A percentile compares a stretch with the other conserved stretches of the same genome.
Evolutionary conservation across 2,329 filamentous ascomycete genomes (phyloP).

Genomic region (Claviceps monticola): DNA sequence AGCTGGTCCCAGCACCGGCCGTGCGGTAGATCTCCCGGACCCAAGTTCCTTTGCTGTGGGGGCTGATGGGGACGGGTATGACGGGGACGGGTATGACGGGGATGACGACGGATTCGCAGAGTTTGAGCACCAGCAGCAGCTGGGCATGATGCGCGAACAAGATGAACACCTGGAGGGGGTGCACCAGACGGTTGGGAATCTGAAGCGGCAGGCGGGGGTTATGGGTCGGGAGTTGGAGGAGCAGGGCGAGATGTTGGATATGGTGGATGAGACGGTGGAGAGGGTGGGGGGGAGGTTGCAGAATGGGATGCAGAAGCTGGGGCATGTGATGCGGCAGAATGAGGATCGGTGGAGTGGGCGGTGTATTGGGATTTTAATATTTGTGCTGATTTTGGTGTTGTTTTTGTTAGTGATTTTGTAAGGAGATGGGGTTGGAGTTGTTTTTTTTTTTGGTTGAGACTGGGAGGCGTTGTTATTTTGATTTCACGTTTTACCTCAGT

Average conservation of each 20-base stretch:
- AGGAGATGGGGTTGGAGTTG: not conserved
- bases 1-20: constrained; percentile 13
- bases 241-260: constrained; percentile 77
- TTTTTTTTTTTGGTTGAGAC: no score
- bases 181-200: constrained; percentile 80
- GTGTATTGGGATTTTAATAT: constrained; percentile 79
- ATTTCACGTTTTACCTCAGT: not conserved
- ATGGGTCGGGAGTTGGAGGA: constrained; percentile 97
- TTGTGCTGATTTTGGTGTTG: constrained; percentile 75
- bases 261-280: constrained; percentile 73
- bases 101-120: constrained; percentile 54
- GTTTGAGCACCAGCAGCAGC: constrained; percentile 83
- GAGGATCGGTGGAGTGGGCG: constrained; percentile 82
- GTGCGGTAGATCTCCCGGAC: constrained; percentile 31
- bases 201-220: constrained; percentile 79
- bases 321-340: constrained; percentile 72
- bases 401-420: constrained; percentile 57
- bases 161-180: constrained; percentile 87
- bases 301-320: constrained; percentile 75
- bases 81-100: constrained; percentile 29
- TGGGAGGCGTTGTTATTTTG: not conserved
- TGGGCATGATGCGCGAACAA: constrained; percentile 87
- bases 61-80: constrained; percentile 32
- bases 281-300: constrained; percentile 75
- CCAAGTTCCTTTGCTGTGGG: constrained; percentile 45